Base-by-base conservation (phyloP, 2,329 filamentous ascomycete genomes). In the Teratosphaeria gauchensis region DNA sequence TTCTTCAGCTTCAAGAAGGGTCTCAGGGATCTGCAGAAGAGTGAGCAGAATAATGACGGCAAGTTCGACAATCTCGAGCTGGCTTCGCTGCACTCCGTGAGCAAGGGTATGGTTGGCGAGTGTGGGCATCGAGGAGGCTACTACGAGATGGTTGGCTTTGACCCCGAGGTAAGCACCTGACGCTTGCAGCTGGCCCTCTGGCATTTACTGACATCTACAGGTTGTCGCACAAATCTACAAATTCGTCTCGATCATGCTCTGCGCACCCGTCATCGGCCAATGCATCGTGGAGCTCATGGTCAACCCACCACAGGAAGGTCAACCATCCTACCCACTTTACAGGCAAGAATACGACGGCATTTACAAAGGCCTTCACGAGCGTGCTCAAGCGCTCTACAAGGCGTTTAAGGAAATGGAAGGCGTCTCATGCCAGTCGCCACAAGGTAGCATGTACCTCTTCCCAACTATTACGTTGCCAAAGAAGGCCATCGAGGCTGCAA, bases 361-460 rank as follows among this genome's bases (percentile, higher is more conserved):
- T 74, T 91, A 85, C 74, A 76, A 86, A 56, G 88, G 89, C 55
- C 81, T 99, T 59, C 84, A 84, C 70, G 77, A 88, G 74, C 87
- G 94, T 64, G 94, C 94, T 46, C 83, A 80, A 60, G 92, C 94
- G 6, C 81, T 99, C 55, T 94, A 95, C 77, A 83, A 91, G 68
- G 92, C 92, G 31, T 99, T 99, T 77, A 80, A 85, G 74, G 78
- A 90, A 72, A 97, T 99, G 94, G 92, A 97, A 75, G 94, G 94
- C 59, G 92, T 99, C 60, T 84, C 92, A 73, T 96, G 92, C 76
- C 88, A 88, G 68, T 82, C 85, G 66, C 94, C 94, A 58, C 89
- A 96, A 82, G 94, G 94, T 61, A 87, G 89, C 72, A 99, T 99
- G 94, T 99, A 99, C 79, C 88, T 99, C 69, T 99, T 97, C 84